These are phyloP conservation scores for Aspergillus brasiliensis DNA, from an alignment of 2,329 filamentous ascomycete species.

Conservation along the genomic window DNA sequence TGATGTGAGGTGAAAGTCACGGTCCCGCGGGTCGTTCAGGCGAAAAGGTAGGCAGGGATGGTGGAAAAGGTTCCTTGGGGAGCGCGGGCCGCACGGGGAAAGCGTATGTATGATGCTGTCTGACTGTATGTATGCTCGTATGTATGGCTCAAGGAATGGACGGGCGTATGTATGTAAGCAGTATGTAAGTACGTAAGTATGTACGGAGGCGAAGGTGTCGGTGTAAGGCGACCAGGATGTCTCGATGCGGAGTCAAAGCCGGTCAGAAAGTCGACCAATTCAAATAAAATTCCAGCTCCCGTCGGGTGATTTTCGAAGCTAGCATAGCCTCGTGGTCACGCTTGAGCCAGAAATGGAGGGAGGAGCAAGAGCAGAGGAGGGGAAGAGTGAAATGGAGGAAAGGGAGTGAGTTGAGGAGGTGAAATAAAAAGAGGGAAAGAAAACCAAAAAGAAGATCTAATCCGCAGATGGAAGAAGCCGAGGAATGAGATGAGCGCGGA, in stretches of 20 bases:
- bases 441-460: conserved; percentile 19
- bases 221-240: conserved; percentile 27
- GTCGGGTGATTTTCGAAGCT: conserved; percentile 37
- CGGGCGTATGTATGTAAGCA: conserved; percentile 17
- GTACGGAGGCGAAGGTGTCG: conserved; percentile 12
- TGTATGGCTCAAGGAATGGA: conserved; percentile 10
- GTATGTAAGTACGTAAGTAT: conserved; percentile 16
- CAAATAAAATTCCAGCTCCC: conserved; percentile 28
- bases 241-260: conserved; percentile 28
- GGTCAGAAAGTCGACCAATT: conserved; percentile 27
- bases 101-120: conserved; percentile 15
- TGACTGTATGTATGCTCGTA: conserved; percentile 11
- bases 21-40: conserved; percentile 20
- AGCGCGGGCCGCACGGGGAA: neutral
- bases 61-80: conserved; percentile 3
- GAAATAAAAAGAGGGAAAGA: conserved; percentile 12
- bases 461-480: conserved; percentile 17
- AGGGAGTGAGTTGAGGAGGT: conserved; percentile 5
- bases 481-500: conserved; percentile 17
- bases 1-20: conserved; percentile 33
- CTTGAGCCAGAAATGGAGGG: conserved; percentile 18
- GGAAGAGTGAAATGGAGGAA: conserved; percentile 4
- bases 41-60: conserved; percentile 21
- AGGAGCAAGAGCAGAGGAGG: conserved; percentile 8
- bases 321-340: conserved; percentile 36